Base-by-base conservation (phyloP, 495 filamentous ascomycete species). In the Stereocaulon alpinum region DNA sequence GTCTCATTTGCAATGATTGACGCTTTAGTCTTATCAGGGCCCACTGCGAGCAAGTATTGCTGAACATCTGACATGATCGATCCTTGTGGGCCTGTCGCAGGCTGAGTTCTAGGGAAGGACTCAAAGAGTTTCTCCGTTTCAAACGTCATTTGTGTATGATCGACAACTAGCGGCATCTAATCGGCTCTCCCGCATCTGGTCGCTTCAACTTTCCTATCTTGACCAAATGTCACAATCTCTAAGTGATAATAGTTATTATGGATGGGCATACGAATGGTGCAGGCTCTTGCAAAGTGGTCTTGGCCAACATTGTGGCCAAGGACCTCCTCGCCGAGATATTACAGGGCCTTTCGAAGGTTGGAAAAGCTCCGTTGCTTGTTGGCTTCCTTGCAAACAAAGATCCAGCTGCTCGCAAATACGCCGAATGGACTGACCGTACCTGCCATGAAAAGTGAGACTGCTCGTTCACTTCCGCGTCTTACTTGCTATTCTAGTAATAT, bases 381-480 rank as follows among this genome's bases (percentile, higher is more conserved):
- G 93, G 92, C 32, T 95, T 96, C 72, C 79, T 98, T 56, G 88
- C 93, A 53, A 96, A 95, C 69, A 77, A 81, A 61, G 93, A 98
- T 73, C 91, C 91, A 42, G 88, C 89, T 18, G 93, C 92, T 40
- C 75, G 83, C 60, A 88, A 93, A 77, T 98, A 98, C 70, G 93
- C 93, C 58, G 86, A 95, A 67, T 95, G 88, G 90, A 95, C 90
- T n/a, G 84, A 86, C 69, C 95, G 95, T 77, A 96, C 93, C 3
- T 95, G 89, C 69, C 78, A 80, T 69, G 91, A 97, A 74, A 91
- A 95, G 92, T 95, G 75, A 84, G 84, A 69, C 44, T 71, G 52
- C 64, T 58, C 63, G 64, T 57, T 66, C 29, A 64, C 56, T 56
- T 65, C 63, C 30, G 42, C 32, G 61, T 50, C n/a, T 34, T 15